These are phyloP conservation scores for Erysimum cheiranthoides DNA, from an alignment of 345 rosid genomes.

Conservation along the genomic window DNA sequence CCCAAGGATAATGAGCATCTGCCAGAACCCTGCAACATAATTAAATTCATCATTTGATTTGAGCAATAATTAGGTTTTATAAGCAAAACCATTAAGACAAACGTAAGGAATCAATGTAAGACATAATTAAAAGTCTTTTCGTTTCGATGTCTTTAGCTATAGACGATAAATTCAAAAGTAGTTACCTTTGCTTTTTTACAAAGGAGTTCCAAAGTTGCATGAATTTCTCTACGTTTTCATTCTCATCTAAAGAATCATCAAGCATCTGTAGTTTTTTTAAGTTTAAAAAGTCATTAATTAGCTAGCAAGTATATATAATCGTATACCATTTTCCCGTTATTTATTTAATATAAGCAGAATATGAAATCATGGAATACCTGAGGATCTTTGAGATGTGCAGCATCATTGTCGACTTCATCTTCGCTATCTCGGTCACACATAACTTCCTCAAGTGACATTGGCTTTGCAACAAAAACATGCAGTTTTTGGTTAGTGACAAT, in stretches of 20 bases:
- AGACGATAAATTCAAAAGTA: not conserved
- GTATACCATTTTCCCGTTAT: not conserved
- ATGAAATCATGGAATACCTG: constrained; percentile 60
- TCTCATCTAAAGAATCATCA: constrained; percentile 88
- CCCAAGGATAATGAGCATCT: constrained; percentile 92
- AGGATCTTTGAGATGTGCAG: constrained; percentile 74
- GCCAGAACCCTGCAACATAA: constrained; percentile 67
- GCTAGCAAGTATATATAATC: not conserved
- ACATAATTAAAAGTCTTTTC: too few species aligned
- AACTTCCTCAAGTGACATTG: constrained; percentile 78
- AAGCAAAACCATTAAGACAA: not conserved
- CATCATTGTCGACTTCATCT: constrained; percentile 79
- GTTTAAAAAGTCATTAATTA: constrained; percentile 14
- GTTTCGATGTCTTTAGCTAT: too few species aligned
- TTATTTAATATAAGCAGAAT: not conserved
- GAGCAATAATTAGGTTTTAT: not conserved
- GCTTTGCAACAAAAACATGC: constrained; percentile 50
- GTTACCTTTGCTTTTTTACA: constrained; percentile 77
- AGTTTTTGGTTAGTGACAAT: constrained; percentile 29
- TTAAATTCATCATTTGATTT: not conserved
- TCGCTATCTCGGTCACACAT: constrained; percentile 84
- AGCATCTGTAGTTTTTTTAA: constrained; percentile 66
- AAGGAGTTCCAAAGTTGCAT: constrained; percentile 95
- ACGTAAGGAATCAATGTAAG: not conserved
- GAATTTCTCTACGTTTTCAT: constrained; percentile 69